phyloP scores from a whole-genome alignment of 78 protist species.

The Neovahlkampfia damariscottae region DNA sequence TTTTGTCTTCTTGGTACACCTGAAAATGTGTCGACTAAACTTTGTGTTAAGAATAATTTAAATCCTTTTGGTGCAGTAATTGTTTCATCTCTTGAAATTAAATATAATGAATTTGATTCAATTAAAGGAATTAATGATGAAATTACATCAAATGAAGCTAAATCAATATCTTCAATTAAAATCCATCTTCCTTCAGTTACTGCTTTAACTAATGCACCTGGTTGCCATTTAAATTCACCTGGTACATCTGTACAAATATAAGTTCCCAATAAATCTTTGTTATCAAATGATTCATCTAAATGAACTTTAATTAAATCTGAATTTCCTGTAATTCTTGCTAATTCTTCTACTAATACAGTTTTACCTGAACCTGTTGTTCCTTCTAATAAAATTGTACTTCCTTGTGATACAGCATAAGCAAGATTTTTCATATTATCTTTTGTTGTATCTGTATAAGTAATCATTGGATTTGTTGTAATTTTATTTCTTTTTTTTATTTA shows the following conservation, averaged over 20 bases:
- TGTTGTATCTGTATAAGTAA: conserved; percentile 42
- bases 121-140: conserved; percentile 68
- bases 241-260: conserved; percentile 76
- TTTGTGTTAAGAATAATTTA: conserved; percentile 71
- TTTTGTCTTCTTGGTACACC: background rate
- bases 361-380: conserved; percentile 87
- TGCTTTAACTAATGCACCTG: conserved; percentile 75
- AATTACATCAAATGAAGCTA: conserved; percentile 76
- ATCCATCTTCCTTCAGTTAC: conserved; percentile 82
- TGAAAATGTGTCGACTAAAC: background rate
- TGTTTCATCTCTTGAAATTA: conserved; percentile 40
- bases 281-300: conserved; percentile 84
- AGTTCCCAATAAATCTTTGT: conserved; percentile 79
- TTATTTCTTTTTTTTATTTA: too few species aligned
- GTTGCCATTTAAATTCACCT: conserved; percentile 90
- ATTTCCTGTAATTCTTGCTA: conserved; percentile 40
- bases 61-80: conserved; percentile 69
- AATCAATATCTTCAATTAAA: conserved; percentile 86
- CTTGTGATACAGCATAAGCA: conserved; percentile 54
- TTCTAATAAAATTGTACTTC: conserved; percentile 58
- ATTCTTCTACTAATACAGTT: conserved; percentile 51
- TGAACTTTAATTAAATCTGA: conserved; percentile 43
- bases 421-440: conserved; percentile 38
- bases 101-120: conserved; percentile 45
- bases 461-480: background rate